phyloP scores from a whole-genome alignment of 169 alveolate genomes.

The Plasmodium reichenowi region DNA sequence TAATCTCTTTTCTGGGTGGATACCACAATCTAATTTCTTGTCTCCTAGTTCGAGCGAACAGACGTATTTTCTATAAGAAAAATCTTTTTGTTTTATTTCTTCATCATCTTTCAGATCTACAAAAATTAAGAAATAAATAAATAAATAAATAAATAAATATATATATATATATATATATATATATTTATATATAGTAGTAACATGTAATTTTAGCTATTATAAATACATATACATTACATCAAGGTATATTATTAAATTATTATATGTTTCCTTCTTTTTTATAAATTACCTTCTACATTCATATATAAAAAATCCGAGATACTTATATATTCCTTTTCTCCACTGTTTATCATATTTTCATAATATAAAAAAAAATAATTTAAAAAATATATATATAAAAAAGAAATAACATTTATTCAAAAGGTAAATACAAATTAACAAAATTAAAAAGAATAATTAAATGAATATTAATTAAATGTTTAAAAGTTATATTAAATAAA shows the following conservation, averaged over 20 bases:
- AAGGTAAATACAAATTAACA: background rate
- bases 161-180: background rate
- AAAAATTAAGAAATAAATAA: background rate
- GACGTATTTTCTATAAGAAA: conserved; percentile 30
- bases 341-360: conserved; percentile 16
- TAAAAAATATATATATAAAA: background rate
- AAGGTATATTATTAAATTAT: background rate
- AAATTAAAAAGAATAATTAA: too few species aligned
- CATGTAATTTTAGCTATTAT: too few species aligned
- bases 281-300: conserved; percentile 46
- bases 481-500: background rate
- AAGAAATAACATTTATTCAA: background rate
- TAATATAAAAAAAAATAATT: background rate
- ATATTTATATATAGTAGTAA: background rate
- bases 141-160: background rate
- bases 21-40: conserved; percentile 53
- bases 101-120: conserved; percentile 50
- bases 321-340: conserved; percentile 12
- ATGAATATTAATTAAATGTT: too few species aligned
- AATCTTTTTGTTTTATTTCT: conserved; percentile 28
- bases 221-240: too few species aligned
- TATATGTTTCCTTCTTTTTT: background rate
- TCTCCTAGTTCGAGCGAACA: conserved; percentile 71
- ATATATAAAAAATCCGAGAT: conserved; percentile 21
- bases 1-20: conserved; percentile 66